Base-by-base conservation (phyloP, 1,284 basidiomycete species). In the Ceratobasidium sp. region DNA sequence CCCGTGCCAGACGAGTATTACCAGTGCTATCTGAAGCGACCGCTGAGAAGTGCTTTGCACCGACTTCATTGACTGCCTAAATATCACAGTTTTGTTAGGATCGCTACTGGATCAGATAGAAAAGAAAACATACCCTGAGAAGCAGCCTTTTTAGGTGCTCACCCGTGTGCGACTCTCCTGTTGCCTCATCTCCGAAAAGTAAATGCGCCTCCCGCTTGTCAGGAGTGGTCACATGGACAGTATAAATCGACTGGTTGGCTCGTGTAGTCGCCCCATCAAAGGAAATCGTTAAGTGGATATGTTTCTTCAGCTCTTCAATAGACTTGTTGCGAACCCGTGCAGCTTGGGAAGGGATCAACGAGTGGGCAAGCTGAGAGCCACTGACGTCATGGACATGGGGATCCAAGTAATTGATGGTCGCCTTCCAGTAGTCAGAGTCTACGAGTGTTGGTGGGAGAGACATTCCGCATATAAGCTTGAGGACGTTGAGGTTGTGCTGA, bases 1-100 rank as follows among this genome's bases (percentile, higher is more conserved):
- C 61, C 0, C 81, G 77, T 14, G 75, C 76, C 14, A 77, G 74
- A 11, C 76, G 76, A 14, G 81, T 83, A 64, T 82, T 83, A 1
- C 81, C 81, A 14, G 82, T 82, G 66, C 79, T 81, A 59, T 84
- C 82, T 2, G 80, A 81, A 7, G 76, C 76, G 16, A 78, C 75
- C 0, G 49, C 80, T 29, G 76, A 74, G 72, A 83, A 81, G 2
- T 76, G 75, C 8, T 61, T 37, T 13, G 74, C 74, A 0, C 80
- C 80, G 66, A 82, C 77, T n/a, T 56, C n/a, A 9, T 79, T 56
- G 29, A 81, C 79, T 11, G 77, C 74, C 81, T 82, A 71, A 8
- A 51, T 62, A 43, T 27, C n/a, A n/a, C n/a, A n/a, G n/a, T 14
- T n/a, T 14, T 14, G 19, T 48, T 48, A 19, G 46, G 16, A 19